Evolutionary conservation across 2,329 filamentous ascomycete genomes (phyloP).

Genomic region (Acrocalymma vagum): DNA sequence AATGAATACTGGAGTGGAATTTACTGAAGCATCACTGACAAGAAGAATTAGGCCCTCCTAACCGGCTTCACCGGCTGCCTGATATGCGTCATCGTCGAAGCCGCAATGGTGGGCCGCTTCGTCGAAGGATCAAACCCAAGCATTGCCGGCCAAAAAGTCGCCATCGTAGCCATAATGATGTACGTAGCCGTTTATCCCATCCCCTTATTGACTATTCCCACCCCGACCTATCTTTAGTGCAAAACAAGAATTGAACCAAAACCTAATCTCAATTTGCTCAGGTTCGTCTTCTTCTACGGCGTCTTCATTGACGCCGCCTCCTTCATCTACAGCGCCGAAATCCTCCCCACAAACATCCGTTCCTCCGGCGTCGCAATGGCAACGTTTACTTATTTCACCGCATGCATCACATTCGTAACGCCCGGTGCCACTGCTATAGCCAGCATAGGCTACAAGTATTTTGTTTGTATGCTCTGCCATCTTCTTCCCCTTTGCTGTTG

Average conservation of each 20-base stretch:
- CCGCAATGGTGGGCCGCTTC: constrained; percentile 30
- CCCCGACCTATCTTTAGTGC: too few relatives aligned
- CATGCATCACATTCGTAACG: constrained; percentile 25
- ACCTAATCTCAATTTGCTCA: not conserved
- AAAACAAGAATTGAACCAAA: too few relatives aligned
- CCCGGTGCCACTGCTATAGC: constrained; percentile 27
- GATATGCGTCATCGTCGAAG: constrained; percentile 29
- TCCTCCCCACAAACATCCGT: constrained; percentile 29
- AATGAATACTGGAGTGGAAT: not conserved
- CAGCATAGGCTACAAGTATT: constrained; percentile 33
- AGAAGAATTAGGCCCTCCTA: constrained; percentile 28
- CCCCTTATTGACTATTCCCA: not conserved
- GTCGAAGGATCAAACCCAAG: constrained; percentile 17
- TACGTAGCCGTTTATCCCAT: constrained; percentile 5
- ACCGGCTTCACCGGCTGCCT: constrained; percentile 27
- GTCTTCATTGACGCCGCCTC: constrained; percentile 30
- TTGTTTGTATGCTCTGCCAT: constrained; percentile 21
- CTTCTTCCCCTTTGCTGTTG: not conserved
- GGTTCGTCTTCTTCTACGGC: constrained; percentile 25
- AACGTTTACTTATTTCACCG: constrained; percentile 23
- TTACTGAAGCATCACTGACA: constrained; percentile 8
- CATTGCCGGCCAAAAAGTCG: constrained; percentile 28
- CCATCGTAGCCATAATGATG: constrained; percentile 31
- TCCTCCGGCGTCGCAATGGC: constrained; percentile 23
- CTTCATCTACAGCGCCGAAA: constrained; percentile 34